Evolutionary conservation across 805 yeast genomes (phyloP).

Genomic region (Saccharomyces mikatae): DNA sequence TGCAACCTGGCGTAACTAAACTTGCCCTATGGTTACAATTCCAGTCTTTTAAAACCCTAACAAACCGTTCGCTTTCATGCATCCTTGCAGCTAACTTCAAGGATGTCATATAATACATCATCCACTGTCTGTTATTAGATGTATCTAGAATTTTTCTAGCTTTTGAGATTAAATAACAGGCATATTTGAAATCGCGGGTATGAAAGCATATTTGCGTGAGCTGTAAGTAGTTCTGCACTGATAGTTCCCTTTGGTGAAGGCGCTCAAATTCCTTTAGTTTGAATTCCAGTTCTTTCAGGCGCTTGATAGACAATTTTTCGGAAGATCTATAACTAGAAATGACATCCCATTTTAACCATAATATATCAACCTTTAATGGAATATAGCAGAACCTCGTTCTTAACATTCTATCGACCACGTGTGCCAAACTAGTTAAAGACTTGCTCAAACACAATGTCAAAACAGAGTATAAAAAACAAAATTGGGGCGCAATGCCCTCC

Average conservation of each 20-base stretch:
- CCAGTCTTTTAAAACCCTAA: constrained; percentile 19
- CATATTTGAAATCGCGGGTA: constrained; percentile 9
- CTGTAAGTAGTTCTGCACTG: constrained; percentile 21
- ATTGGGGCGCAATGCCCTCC: constrained; percentile 17
- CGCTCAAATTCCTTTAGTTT: constrained; percentile 13
- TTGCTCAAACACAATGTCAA: constrained; percentile 12
- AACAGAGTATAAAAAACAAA: constrained; percentile 15
- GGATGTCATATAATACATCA: constrained; percentile 16
- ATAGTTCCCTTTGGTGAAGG: constrained; percentile 7
- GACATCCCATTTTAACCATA: constrained; percentile 17
- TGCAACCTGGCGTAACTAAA: constrained; percentile 12
- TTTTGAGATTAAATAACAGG: constrained; percentile 3
- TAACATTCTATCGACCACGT: constrained; percentile 13
- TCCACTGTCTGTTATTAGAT: constrained; percentile 15
- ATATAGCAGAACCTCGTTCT: constrained; percentile 8
- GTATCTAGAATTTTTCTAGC: constrained; percentile 8
- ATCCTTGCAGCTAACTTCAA: constrained; percentile 13
- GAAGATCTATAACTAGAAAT: constrained; percentile 2
- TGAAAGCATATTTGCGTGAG: constrained; percentile 12
- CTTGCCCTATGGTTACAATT: constrained; percentile 14
- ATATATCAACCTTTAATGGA: constrained; percentile 20
- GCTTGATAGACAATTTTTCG: neutral
- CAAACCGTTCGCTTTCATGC: constrained; percentile 10
- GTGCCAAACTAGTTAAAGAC: constrained; percentile 11
- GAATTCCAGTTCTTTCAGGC: neutral